Percentiles rank a stretch among this genome's conserved stretches.
phyloP scores from a whole-genome alignment of 139 green algal species.

The Micractinium conductrix region DNA sequence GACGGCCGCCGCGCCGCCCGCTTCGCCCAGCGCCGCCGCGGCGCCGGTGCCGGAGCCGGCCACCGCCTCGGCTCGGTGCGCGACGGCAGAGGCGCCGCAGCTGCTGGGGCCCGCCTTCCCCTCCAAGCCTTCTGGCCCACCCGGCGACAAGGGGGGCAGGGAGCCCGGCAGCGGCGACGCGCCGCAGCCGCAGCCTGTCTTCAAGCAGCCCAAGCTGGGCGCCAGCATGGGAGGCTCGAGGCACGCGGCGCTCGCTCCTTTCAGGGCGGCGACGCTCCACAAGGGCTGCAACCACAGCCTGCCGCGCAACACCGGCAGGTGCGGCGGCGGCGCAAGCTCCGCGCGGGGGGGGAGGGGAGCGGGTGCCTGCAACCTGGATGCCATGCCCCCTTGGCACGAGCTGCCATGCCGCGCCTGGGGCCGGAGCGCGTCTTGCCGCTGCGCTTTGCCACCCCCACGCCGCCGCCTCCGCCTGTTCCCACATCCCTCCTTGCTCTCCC shows the following conservation, averaged over 20 bases:
- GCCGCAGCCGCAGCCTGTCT: background rate
- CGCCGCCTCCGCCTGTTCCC: too few relatives aligned
- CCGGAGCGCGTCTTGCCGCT: too few relatives aligned
- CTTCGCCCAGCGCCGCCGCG: background rate
- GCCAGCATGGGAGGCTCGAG: background rate
- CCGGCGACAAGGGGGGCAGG: too few relatives aligned
- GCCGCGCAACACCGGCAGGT: slow-evolving; percentile 22
- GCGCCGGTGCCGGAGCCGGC: background rate
- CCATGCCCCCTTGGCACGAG: too few relatives aligned
- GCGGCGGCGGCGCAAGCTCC: too few relatives aligned
- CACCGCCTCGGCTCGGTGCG: background rate
- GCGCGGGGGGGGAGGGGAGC: too few relatives aligned
- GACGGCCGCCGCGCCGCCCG: background rate
- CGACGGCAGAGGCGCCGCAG: background rate
- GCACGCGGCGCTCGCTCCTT: too few relatives aligned
- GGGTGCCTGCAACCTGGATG: too few relatives aligned
- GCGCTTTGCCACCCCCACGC: too few relatives aligned
- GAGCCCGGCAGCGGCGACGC: background rate
- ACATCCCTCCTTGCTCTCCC: too few relatives aligned
- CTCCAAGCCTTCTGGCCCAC: too few relatives aligned
- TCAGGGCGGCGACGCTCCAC: background rate
- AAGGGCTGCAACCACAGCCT: background rate
- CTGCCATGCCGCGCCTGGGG: too few relatives aligned
- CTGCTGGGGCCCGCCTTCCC: background rate
- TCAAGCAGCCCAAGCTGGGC: background rate